phyloP scores from a whole-genome alignment of 2,329 filamentous ascomycete species.

The Basipetospora chlamydospora region DNA sequence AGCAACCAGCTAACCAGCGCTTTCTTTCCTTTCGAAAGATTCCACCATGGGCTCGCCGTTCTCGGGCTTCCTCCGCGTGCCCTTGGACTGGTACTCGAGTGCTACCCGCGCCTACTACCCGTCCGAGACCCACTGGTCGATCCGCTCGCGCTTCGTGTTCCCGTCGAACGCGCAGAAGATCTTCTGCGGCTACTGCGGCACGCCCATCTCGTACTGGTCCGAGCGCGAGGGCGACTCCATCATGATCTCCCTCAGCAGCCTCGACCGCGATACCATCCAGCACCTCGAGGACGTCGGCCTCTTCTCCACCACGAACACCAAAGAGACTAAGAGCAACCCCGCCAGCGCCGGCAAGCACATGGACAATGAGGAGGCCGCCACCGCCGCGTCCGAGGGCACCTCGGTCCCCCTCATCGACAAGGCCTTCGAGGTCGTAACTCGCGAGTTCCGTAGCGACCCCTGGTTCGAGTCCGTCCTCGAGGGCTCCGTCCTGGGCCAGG shows the following conservation, averaged over 20 bases:
- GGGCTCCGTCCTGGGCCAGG: conserved; percentile 1
- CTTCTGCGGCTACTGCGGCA: conserved; percentile 89
- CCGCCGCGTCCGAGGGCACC: conserved; percentile 14
- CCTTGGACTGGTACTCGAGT: conserved; percentile 66
- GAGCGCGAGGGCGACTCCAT: conserved; percentile 71
- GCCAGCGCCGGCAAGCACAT: too few species aligned
- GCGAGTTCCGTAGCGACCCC: conserved; percentile 36
- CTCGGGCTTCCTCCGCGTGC: conserved; percentile 70
- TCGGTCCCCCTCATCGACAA: conserved; percentile 13
- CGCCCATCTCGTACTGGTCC: conserved; percentile 70
- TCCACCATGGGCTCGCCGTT: conserved; percentile 56
- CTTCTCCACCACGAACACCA: conserved; percentile 34
- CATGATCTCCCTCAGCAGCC: conserved; percentile 64
- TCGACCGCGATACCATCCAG: conserved; percentile 55
- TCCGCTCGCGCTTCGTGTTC: conserved; percentile 53
- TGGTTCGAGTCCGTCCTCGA: conserved; percentile 52
- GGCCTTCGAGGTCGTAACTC: background rate
- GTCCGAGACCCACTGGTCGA: conserved; percentile 57
- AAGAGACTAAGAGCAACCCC: conserved; percentile 12
- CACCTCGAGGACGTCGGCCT: conserved; percentile 61
- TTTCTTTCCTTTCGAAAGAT: conserved; percentile 29
- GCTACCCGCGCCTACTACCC: conserved; percentile 60
- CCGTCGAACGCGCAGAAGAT: conserved; percentile 35
- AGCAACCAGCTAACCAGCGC: background rate
- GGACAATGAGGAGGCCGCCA: conserved; percentile 9